Evolutionary conservation across 352 stramenopile genomes (phyloP).

Genomic region (Phytophthora fragariae): DNA sequence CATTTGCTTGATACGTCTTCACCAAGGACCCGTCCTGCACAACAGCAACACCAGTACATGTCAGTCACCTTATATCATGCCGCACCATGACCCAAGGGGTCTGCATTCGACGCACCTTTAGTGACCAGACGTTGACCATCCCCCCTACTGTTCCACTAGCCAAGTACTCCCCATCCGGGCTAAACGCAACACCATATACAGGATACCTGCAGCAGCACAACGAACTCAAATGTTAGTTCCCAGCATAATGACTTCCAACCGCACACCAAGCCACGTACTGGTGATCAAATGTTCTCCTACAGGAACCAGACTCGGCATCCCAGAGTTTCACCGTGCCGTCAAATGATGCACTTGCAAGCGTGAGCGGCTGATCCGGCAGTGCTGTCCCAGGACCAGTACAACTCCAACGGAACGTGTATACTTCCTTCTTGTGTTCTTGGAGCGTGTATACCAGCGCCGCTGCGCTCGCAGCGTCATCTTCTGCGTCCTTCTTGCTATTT

Average conservation of each 20-base stretch:
- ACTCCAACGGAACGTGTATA: conserved; percentile 95
- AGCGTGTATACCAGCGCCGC: conserved; percentile 81
- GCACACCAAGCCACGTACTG: conserved; percentile 79
- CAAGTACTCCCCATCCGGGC: conserved; percentile 93
- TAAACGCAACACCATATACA: conserved; percentile 91
- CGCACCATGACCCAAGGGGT: neutral
- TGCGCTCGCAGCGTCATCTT: conserved; percentile 37
- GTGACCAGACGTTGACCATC: conserved; percentile 98
- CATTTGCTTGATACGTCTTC: conserved; percentile 91
- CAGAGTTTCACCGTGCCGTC: conserved; percentile 96
- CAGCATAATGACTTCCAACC: conserved; percentile 12
- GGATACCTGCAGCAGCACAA: conserved; percentile 58
- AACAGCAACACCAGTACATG: neutral
- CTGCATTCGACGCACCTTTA: conserved; percentile 83
- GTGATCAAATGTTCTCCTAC: conserved; percentile 93
- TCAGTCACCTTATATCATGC: conserved; percentile 2
- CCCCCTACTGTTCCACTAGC: conserved; percentile 97
- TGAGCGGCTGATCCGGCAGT: conserved; percentile 70
- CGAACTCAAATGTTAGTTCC: conserved; percentile 32
- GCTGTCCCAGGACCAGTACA: conserved; percentile 78
- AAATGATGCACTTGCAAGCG: conserved; percentile 95
- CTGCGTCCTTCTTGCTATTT: conserved; percentile 33
- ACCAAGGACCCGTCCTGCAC: conserved; percentile 75
- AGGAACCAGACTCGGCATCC: conserved; percentile 92
- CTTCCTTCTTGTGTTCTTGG: conserved; percentile 93